These are phyloP conservation scores for Aplosporella prunicola DNA, from an alignment of 2,329 filamentous ascomycete species.

Conservation along the genomic window DNA sequence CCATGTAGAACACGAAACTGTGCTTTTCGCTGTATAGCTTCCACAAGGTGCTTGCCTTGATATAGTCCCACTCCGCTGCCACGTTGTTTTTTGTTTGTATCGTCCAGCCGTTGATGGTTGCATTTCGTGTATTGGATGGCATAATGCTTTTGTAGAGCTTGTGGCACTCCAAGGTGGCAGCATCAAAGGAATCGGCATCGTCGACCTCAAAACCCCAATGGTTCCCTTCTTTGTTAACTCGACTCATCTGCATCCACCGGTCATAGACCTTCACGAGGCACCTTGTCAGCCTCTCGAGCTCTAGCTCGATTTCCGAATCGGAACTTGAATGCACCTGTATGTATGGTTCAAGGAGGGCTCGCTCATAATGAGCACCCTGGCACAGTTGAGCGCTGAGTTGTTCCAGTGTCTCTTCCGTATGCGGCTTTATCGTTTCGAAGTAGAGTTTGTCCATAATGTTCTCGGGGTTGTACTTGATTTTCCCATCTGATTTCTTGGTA, in stretches of 20 bases:
- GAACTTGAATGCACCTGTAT: too few species aligned
- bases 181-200: too few species aligned
- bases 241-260: slow-evolving; percentile 5
- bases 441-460: slow-evolving; percentile 58
- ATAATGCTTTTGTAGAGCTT: too few species aligned
- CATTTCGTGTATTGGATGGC: too few species aligned
- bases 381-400: too few species aligned
- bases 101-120: too few species aligned
- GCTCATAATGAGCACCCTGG: slow-evolving; percentile 19
- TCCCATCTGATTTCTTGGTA: slow-evolving; percentile 6
- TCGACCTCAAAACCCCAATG: too few species aligned
- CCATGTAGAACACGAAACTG: slow-evolving; percentile 30
- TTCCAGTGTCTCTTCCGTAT: slow-evolving; percentile 23
- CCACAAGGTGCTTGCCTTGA: slow-evolving; percentile 38
- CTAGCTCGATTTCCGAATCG: slow-evolving; percentile 12
- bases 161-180: too few species aligned
- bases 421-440: slow-evolving; percentile 41
- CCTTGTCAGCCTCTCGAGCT: background rate
- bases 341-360: slow-evolving; percentile 15
- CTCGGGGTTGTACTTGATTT: slow-evolving; percentile 16
- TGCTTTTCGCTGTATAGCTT: slow-evolving; percentile 16
- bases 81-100: too few species aligned
- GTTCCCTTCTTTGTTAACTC: slow-evolving; percentile 11
- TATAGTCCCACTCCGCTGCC: slow-evolving; percentile 33
- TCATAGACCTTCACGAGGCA: background rate